Conservation (phyloP, 306 rosid species). For the Betula pendula region DNA sequence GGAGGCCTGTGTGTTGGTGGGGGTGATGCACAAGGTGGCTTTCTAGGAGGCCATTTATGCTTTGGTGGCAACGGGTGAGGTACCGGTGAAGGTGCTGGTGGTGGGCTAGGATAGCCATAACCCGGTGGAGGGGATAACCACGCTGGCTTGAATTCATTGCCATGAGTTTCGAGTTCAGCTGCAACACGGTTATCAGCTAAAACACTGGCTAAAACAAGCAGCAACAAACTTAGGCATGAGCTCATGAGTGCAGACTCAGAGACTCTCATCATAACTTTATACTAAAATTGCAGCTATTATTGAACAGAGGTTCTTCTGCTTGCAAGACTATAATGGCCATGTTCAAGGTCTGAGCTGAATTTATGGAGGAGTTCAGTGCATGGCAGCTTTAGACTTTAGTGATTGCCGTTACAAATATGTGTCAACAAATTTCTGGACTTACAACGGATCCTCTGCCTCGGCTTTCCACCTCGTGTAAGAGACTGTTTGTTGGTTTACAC, state of each 20-base stretch:
- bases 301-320: no score
- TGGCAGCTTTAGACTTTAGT: conserved; percentile 14
- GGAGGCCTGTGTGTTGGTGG: not conserved
- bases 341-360: conserved; percentile 6
- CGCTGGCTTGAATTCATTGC: not conserved
- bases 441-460: not conserved
- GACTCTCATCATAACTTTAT: not conserved
- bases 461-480: not conserved
- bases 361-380: not conserved
- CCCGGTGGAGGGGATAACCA: conserved; percentile 30
- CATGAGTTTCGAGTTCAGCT: not conserved
- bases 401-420: conserved; percentile 5
- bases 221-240: not conserved
- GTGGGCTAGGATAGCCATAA: conserved; percentile 26
- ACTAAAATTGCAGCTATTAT: conserved; percentile 9
- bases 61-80: conserved; percentile 24
- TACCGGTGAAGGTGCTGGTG: conserved; percentile 32
- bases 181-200: no score
- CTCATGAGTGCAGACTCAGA: not conserved
- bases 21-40: not conserved
- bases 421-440: not conserved
- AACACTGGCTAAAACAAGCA: not conserved
- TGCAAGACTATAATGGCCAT: no score
- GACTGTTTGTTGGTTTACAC: not conserved
- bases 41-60: not conserved